These are phyloP conservation scores for Ganoderma sp. DNA, from an alignment of 1,284 basidiomycete species.

Conservation along the genomic window DNA sequence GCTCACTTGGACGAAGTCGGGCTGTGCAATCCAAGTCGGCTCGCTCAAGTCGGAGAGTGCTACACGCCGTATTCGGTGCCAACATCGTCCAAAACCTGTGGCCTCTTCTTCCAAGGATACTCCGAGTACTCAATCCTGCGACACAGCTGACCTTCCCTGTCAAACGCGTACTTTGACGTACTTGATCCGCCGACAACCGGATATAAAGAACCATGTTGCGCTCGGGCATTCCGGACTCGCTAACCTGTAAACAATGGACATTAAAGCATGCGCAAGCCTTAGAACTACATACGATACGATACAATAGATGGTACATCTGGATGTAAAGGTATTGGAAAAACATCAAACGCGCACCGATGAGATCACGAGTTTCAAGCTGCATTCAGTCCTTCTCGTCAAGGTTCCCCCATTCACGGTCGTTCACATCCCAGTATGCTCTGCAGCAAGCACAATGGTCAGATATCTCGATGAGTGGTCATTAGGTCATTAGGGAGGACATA, in stretches of 20 bases:
- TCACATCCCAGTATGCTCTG: conserved; percentile 24
- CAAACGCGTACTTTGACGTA: background rate
- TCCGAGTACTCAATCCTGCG: background rate
- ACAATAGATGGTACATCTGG: background rate
- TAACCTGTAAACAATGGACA: background rate
- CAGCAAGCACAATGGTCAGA: background rate
- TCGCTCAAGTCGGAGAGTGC: background rate
- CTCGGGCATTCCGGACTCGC: background rate
- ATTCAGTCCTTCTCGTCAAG: conserved; percentile 14
- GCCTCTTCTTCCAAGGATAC: background rate
- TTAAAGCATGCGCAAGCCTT: background rate
- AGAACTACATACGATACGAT: background rate
- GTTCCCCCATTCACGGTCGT: conserved; percentile 9
- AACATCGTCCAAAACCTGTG: background rate
- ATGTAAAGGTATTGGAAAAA: background rate
- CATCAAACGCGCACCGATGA: conserved; percentile 1
- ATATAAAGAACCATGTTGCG: background rate
- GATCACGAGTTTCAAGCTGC: too few species aligned
- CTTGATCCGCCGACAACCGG: background rate
- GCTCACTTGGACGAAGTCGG: background rate
- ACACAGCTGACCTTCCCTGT: background rate
- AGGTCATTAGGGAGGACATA: background rate
- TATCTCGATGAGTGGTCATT: background rate
- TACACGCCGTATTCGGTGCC: background rate
- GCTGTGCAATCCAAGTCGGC: background rate